Conservation (phyloP, 208 protist genomes). For the Trypanosoma conorhini region DNA sequence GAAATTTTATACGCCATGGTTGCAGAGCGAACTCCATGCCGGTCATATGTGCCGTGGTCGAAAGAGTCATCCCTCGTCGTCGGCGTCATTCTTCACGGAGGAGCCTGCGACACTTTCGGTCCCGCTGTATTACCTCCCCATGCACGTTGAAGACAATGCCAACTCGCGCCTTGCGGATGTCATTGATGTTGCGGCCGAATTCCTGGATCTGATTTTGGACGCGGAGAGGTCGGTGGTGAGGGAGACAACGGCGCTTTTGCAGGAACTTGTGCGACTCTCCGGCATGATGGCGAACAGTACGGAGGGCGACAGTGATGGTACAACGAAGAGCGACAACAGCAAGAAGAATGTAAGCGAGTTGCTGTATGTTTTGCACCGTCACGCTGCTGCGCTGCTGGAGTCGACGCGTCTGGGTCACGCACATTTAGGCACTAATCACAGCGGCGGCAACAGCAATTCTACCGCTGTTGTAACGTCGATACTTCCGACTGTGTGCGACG, state of each 20-base stretch:
- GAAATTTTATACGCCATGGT: neutral
- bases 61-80: neutral
- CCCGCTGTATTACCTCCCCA: slow-evolving; percentile 48
- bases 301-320: neutral
- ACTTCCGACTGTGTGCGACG: neutral
- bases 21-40: neutral
- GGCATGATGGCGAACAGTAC: neutral
- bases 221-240: slow-evolving; percentile 17
- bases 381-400: neutral
- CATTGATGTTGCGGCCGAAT: slow-evolving; percentile 23
- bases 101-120: slow-evolving; percentile 29
- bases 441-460: neutral
- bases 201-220: slow-evolving; percentile 36
- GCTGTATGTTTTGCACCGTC: slow-evolving; percentile 1
- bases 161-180: slow-evolving; percentile 36
- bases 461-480: neutral
- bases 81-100: slow-evolving; percentile 1
- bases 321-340: neutral
- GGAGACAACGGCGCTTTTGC: slow-evolving; percentile 19
- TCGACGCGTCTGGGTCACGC: neutral
- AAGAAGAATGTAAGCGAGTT: neutral
- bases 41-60: neutral
- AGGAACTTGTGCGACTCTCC: slow-evolving; percentile 19
- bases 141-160: slow-evolving; percentile 38
- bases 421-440: neutral